Percentiles rank a stretch among this genome's conserved stretches.
These are phyloP conservation scores for Byssothecium circinans DNA, from an alignment of 2,329 filamentous ascomycete species.

Conservation along the genomic window DNA sequence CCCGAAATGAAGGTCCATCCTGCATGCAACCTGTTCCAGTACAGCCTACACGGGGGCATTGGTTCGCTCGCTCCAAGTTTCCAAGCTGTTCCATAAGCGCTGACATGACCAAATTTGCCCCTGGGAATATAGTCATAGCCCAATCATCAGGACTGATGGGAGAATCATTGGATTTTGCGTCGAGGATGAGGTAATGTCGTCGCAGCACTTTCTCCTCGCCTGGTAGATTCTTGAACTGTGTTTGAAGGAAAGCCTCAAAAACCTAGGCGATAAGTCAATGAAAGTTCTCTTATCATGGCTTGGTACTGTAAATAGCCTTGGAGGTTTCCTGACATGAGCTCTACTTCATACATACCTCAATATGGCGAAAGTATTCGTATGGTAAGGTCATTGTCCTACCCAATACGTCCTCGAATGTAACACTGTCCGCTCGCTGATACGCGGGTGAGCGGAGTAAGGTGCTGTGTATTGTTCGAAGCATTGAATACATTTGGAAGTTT, in stretches of 20 bases:
- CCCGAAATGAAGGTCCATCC: too few species aligned
- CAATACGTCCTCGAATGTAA: conserved; percentile 6
- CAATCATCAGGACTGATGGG: not conserved
- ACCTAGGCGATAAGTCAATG: too few species aligned
- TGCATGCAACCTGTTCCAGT: too few species aligned
- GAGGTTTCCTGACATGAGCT: too few species aligned
- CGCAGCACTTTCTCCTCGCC: not conserved
- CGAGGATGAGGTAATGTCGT: not conserved
- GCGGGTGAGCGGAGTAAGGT: conserved; percentile 2
- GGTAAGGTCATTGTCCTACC: not conserved
- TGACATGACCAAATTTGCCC: conserved; percentile 1
- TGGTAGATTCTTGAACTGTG: conserved; percentile 1
- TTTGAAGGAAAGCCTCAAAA: not conserved
- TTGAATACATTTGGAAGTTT: conserved; percentile 4
- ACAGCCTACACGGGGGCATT: too few species aligned
- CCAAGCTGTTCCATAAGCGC: too few species aligned
- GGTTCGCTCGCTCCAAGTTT: too few species aligned
- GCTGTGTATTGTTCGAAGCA: conserved; percentile 4
- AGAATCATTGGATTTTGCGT: not conserved
- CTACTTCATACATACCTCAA: conserved; percentile 4
- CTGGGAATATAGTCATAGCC: conserved; percentile 1
- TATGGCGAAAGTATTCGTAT: conserved; percentile 8
- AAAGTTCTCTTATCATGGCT: too few species aligned
- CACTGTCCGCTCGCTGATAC: not conserved
- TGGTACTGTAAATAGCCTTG: too few species aligned